Evolutionary conservation across 805 yeast species (phyloP).

Genomic region (Peterozyma toletana): DNA sequence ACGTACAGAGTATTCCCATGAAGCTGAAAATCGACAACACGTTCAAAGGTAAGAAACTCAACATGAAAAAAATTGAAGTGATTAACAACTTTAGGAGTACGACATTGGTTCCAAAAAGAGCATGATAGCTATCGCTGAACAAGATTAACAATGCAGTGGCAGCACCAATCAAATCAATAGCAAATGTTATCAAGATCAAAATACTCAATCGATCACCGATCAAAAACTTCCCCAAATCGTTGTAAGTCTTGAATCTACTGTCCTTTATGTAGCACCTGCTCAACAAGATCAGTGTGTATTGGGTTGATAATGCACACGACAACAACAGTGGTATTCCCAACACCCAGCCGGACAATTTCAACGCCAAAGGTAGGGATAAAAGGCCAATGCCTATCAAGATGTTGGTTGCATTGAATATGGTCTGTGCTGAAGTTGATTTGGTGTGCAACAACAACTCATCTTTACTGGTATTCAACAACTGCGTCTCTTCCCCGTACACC

Average conservation of each 20-base stretch:
- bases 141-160: slow-evolving; percentile 48
- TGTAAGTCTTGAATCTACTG: slow-evolving; percentile 41
- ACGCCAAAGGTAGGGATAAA: slow-evolving; percentile 64
- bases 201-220: slow-evolving; percentile 39
- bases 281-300: slow-evolving; percentile 45
- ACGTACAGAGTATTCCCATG: slow-evolving; percentile 65
- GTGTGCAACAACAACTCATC: no score
- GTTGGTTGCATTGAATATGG: slow-evolving; percentile 71
- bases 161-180: slow-evolving; percentile 56
- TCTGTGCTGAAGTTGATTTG: slow-evolving; percentile 63
- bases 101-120: slow-evolving; percentile 32
- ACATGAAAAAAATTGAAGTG: slow-evolving; percentile 29
- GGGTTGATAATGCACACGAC: slow-evolving; percentile 40
- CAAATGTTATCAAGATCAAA: slow-evolving; percentile 40
- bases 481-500: no score
- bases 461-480: no score
- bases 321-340: slow-evolving; percentile 36
- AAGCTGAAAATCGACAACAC: slow-evolving; percentile 63
- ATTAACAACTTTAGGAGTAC: slow-evolving; percentile 34
- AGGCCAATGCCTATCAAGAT: slow-evolving; percentile 73
- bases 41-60: slow-evolving; percentile 66
- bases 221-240: slow-evolving; percentile 46
- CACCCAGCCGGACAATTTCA: slow-evolving; percentile 63
- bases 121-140: slow-evolving; percentile 53
- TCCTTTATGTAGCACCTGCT: slow-evolving; percentile 38